Evolutionary conservation across 1,284 basidiomycete species (phyloP), one percentile per base, ranked within the genome.

Genomic region (Inonotus obliquus): DNA sequence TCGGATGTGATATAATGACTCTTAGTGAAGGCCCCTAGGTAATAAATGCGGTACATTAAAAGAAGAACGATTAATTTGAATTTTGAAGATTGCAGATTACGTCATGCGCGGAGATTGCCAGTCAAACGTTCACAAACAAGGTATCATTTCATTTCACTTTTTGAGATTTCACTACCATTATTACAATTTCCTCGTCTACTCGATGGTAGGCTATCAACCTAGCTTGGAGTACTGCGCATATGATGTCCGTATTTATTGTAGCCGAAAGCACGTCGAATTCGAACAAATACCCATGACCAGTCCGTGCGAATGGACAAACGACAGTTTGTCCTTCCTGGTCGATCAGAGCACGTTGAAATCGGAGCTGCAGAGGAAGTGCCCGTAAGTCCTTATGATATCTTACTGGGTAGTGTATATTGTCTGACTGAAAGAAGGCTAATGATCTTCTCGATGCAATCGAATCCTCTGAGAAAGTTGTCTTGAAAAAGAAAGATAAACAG

Each of bases 401-500:
- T 52, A 17, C 27, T 52, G 14, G 1, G 3, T 7, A 35, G 9
- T 4, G 1, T 2, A 27, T 52, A 11, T 17, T 39, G 23, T 11
- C 13, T 27, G 54, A 37, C 41, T 35, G 44, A 21, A 57, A 59
- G 38, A 65, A 85, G 84, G 80, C 74, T 2, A 70, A 75, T 63
- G 79, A 80, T 4, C 72, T 84, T 54, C 70, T 84, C 11, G 68
- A 73, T 19, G 65, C 70, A 38, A 68, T 75, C 47, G 48, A 49
- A 49, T n/a, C 41, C 17, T 64, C 45, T 7, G 69, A 71, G 29
- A 73, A 73, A 29, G 68, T 67, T 4, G 61, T 66, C 25, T 65
- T 79, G 55, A 85, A 78, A 58, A 92, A 92, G 75, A 91, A 87
- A 68, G 85, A 83, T 62, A 92, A 87, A 70, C 82, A 82, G 55